These are phyloP conservation scores for Dinochytrium kinnereticum DNA, from an alignment of 371 early-diverging fungal genomes.

Conservation along the genomic window DNA sequence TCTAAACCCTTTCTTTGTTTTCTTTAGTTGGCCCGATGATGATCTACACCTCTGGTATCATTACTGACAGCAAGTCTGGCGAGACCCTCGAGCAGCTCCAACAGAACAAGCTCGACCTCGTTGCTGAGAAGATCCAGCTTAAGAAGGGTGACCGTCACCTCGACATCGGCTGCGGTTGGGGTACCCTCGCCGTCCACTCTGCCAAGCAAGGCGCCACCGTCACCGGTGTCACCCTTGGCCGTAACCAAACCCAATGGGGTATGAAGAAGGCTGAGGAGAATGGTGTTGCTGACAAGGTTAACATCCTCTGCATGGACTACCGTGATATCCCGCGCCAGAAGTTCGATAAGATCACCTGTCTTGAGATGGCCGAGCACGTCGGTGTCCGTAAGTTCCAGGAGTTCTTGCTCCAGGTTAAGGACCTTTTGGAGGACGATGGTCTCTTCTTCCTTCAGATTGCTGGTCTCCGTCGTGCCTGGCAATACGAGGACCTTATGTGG, in stretches of 20 bases:
- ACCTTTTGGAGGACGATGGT: conserved; percentile 96
- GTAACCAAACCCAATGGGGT: conserved; percentile 90
- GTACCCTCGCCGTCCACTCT: conserved; percentile 88
- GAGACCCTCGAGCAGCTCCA: conserved; percentile 94
- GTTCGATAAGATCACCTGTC: conserved; percentile 92
- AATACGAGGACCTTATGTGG: conserved; percentile 87
- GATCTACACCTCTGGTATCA: conserved; percentile 95
- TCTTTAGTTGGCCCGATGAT: conserved; percentile 82
- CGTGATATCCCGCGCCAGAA: conserved; percentile 90
- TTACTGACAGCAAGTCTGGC: conserved; percentile 70
- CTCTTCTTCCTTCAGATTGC: conserved; percentile 97
- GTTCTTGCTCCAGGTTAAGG: conserved; percentile 90
- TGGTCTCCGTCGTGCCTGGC: conserved; percentile 90
- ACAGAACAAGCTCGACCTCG: conserved; percentile 90
- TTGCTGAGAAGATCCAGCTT: conserved; percentile 85
- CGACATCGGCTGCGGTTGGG: conserved; percentile 99
- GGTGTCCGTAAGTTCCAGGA: conserved; percentile 91
- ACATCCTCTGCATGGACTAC: conserved; percentile 91
- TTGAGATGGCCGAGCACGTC: conserved; percentile 99
- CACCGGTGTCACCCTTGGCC: conserved; percentile 91
- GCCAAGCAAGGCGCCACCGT: conserved; percentile 87
- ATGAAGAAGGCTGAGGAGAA: conserved; percentile 81
- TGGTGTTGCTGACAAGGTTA: conserved; percentile 79
- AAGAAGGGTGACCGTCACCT: conserved; percentile 88
- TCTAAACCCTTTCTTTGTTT: too few species aligned